Evolutionary conservation across 768 basidiomycete species (phyloP), one percentile per base, ranked within the genome.

Genomic region (Lentinula sp.): DNA sequence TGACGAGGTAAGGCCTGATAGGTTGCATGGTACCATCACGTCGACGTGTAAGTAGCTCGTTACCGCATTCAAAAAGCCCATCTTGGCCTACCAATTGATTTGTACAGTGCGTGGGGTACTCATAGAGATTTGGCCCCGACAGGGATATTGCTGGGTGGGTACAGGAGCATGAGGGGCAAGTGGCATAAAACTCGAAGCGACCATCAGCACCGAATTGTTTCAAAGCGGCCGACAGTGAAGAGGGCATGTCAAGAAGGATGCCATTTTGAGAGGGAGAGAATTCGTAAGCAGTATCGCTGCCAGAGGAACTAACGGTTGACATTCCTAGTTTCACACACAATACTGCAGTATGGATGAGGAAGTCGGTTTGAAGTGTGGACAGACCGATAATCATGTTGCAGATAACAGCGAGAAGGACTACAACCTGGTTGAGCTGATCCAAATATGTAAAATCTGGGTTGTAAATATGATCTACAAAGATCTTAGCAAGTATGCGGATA

Each of bases 381-480:
- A 66, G 5, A n/a, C 62, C 61, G n/a, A 65, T 61, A 16, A 65
- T 15, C 37, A 61, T 59, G 40, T 65, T 39, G 59, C 62, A 65
- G 10, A 65, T 56, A 8, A 64, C 49, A 18, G 58, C 59, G 13
- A 64, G 59, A 5, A 64, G 37, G 3, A 60, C 13, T 45, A 37
- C 55, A 23, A 62, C 31, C 28, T 64, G 64, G 23, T 61, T 59
- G 34, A 64, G 7, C 3, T 57, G 34, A 15, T 62, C 61, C 28
- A 62, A 28, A 35, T 60, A 13, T 11, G 28, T 53, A 7, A 65
- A 15, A 13, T 58, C 61, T 32, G 59, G 51, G 28, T 32, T 13
- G 23, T 15, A 39, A 28, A 56, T 1, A 32, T 62, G 50, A 8
- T 43, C 61, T 64, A n/a, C 0, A 7, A 54, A 21, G 35, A 21